Evolutionary conservation across 2,329 filamentous ascomycete species (phyloP).

Genomic region (Samsoniella hepiali): DNA sequence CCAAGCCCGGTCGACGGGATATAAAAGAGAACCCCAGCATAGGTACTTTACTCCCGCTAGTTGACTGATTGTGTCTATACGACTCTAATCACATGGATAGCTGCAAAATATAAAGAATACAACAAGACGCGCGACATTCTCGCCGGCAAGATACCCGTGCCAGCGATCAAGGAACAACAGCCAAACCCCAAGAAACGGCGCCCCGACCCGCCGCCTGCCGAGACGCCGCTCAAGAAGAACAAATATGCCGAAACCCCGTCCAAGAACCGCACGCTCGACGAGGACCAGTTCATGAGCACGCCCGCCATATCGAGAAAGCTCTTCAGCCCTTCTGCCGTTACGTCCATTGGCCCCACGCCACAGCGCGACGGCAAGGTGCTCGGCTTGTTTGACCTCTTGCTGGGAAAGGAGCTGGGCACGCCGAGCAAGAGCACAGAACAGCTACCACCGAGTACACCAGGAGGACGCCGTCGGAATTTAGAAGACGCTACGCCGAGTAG

Average conservation of each 20-base stretch:
- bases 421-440: slow-evolving; percentile 42
- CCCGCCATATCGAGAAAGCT: slow-evolving; percentile 56
- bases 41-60: slow-evolving; percentile 45
- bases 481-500: slow-evolving; percentile 49
- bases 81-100: slow-evolving; percentile 35
- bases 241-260: slow-evolving; percentile 48
- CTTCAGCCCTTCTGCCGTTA: slow-evolving; percentile 57
- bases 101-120: slow-evolving; percentile 74
- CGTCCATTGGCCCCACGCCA: slow-evolving; percentile 71
- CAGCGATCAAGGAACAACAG: slow-evolving; percentile 37
- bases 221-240: slow-evolving; percentile 52
- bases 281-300: slow-evolving; percentile 48
- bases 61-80: neutral
- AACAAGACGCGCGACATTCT: slow-evolving; percentile 61
- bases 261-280: slow-evolving; percentile 36
- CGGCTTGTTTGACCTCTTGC: slow-evolving; percentile 71
- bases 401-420: slow-evolving; percentile 47
- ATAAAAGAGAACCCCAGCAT: slow-evolving; percentile 72
- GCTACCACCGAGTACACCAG: slow-evolving; percentile 23
- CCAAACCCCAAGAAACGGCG: slow-evolving; percentile 40
- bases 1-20: slow-evolving; percentile 69
- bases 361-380: slow-evolving; percentile 75
- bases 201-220: slow-evolving; percentile 32
- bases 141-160: slow-evolving; percentile 47
- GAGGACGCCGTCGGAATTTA: slow-evolving; percentile 20